Evolutionary conservation across 805 yeast species (phyloP).

Genomic region (Yarrowia hollandica): DNA sequence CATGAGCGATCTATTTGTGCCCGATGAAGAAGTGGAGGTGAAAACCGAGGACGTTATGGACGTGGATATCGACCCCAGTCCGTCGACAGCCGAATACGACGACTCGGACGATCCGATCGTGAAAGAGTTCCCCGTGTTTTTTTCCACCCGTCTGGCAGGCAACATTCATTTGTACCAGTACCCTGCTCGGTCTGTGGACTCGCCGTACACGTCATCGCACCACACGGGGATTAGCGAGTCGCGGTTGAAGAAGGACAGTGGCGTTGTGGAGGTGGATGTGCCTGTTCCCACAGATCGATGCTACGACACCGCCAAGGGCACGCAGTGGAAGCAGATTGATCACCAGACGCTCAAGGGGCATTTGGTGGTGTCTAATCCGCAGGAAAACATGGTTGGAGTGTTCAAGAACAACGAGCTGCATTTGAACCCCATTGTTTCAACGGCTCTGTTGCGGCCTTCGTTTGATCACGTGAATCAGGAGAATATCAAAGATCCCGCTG

Average conservation of each 20-base stretch:
- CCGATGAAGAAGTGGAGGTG: slow-evolving; percentile 19
- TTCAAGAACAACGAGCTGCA: slow-evolving; percentile 55
- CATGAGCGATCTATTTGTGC: slow-evolving; percentile 24
- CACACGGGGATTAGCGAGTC: slow-evolving; percentile 48
- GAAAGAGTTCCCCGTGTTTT: slow-evolving; percentile 57
- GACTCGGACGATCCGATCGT: slow-evolving; percentile 54
- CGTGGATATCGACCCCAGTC: background rate
- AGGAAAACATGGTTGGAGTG: slow-evolving; percentile 44
- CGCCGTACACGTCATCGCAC: slow-evolving; percentile 44
- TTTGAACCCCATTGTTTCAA: slow-evolving; percentile 60
- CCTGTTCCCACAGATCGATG: slow-evolving; percentile 70
- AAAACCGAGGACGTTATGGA: slow-evolving; percentile 17
- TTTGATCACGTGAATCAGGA: slow-evolving; percentile 75
- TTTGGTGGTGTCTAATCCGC: slow-evolving; percentile 41
- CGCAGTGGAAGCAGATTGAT: slow-evolving; percentile 61
- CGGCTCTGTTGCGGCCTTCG: slow-evolving; percentile 77
- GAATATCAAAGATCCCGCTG: slow-evolving; percentile 44
- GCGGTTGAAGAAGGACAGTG: slow-evolving; percentile 60
- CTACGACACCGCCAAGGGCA: slow-evolving; percentile 64
- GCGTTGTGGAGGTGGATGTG: slow-evolving; percentile 69
- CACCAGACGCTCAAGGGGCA: slow-evolving; percentile 73
- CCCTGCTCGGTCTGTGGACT: slow-evolving; percentile 55
- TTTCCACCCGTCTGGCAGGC: slow-evolving; percentile 41
- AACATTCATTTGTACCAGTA: slow-evolving; percentile 55
- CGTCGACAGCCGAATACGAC: background rate